Evolutionary conservation across 306 rosid genomes (phyloP).

Genomic region (Cicer pinnatifidum): DNA sequence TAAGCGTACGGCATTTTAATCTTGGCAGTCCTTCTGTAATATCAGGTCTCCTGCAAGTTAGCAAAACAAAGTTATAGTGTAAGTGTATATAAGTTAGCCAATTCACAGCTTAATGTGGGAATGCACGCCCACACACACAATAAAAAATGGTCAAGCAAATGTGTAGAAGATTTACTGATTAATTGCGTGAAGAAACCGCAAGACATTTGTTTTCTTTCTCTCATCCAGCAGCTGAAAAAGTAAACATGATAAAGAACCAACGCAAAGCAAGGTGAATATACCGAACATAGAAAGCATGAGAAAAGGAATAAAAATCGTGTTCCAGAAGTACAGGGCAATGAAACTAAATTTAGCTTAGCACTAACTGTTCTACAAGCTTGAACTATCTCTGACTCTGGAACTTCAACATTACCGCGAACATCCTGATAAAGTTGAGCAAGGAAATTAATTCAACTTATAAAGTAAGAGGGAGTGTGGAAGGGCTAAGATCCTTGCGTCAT

Average conservation of each 20-base stretch:
- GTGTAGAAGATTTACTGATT: conserved; percentile 56
- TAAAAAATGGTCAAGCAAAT: conserved; percentile 13
- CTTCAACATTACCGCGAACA: conserved; percentile 75
- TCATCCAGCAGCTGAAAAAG: conserved; percentile 81
- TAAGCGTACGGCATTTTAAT: conserved; percentile 82
- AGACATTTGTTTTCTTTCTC: conserved; percentile 80
- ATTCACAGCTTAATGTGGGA: neutral
- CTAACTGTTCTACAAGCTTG: conserved; percentile 94
- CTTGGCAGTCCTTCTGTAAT: conserved; percentile 77
- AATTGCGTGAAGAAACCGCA: conserved; percentile 77
- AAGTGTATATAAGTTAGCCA: neutral
- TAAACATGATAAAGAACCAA: conserved; percentile 43
- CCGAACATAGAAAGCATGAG: neutral
- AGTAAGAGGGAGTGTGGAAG: neutral
- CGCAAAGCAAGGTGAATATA: conserved; percentile 30
- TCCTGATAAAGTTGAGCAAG: conserved; percentile 59
- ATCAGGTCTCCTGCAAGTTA: conserved; percentile 79
- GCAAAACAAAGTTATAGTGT: conserved; percentile 39
- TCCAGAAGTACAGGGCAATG: conserved; percentile 36
- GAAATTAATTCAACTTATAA: conserved; percentile 5
- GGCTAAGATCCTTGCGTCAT: conserved; percentile 5
- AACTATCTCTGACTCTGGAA: conserved; percentile 92
- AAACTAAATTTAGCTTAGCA: conserved; percentile 46
- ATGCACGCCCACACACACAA: neutral
- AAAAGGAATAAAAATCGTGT: conserved; percentile 28